A percentile compares a stretch with the other conserved stretches of the same genome.
Conservation (phyloP, 2,329 filamentous ascomycete genomes). For the Trichoderma polysporum region DNA sequence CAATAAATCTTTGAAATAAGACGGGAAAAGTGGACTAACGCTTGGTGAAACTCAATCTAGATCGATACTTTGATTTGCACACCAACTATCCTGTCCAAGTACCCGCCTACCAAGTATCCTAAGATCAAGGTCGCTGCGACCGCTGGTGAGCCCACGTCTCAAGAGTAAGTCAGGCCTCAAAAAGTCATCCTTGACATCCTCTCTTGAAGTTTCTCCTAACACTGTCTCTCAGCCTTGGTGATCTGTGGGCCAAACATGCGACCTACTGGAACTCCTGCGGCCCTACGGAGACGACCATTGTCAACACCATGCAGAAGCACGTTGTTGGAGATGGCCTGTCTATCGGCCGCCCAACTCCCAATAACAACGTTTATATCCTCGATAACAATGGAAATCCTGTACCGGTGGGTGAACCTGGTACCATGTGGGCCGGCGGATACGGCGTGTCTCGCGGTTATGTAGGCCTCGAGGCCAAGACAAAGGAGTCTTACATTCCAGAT, state of each 20-base stretch:
- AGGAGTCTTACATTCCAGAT: slow-evolving; percentile 49
- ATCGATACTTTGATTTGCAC: slow-evolving; percentile 56
- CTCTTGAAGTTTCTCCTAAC: neutral
- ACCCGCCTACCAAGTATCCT: slow-evolving; percentile 46
- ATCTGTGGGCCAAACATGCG: slow-evolving; percentile 52
- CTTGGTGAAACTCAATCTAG: slow-evolving; percentile 29
- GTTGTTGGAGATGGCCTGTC: slow-evolving; percentile 46
- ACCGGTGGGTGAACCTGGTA: slow-evolving; percentile 47
- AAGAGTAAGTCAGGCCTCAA: slow-evolving; percentile 37
- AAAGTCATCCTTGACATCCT: neutral
- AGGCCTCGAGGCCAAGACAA: slow-evolving; percentile 51
- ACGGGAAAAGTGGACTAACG: neutral
- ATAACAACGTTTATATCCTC: slow-evolving; percentile 56
- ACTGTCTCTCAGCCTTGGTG: slow-evolving; percentile 42
- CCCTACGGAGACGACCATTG: slow-evolving; percentile 59
- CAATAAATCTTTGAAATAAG: neutral
- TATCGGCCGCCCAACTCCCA: slow-evolving; percentile 56
- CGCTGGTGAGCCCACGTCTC: slow-evolving; percentile 54
- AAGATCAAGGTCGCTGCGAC: slow-evolving; percentile 54
- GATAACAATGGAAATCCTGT: slow-evolving; percentile 47
- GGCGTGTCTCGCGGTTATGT: slow-evolving; percentile 58
- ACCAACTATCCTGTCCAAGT: slow-evolving; percentile 54
- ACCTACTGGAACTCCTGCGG: slow-evolving; percentile 59
- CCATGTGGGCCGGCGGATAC: slow-evolving; percentile 57
- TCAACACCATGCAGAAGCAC: slow-evolving; percentile 57